These are phyloP conservation scores for Dactylonectria macrodidyma DNA, from an alignment of 2,329 filamentous ascomycete species.

Conservation along the genomic window DNA sequence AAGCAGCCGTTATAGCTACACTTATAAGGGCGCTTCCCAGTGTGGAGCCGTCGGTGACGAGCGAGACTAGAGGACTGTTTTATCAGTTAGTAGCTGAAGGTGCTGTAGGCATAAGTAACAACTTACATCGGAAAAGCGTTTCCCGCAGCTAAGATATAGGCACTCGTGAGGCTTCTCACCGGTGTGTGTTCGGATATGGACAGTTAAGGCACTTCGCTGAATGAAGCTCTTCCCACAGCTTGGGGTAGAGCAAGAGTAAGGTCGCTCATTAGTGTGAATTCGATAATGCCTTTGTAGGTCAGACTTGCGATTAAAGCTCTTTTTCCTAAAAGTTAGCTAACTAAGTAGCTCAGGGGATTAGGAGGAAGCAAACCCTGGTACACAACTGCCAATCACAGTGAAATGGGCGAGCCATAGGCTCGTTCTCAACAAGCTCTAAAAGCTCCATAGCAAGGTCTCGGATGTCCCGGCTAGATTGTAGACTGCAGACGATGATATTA, in stretches of 20 bases:
- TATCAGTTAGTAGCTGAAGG: constrained; percentile 26
- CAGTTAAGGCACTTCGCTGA: constrained; percentile 78
- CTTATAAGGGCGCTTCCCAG: constrained; percentile 75
- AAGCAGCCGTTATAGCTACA: constrained; percentile 73
- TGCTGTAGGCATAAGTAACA: not conserved
- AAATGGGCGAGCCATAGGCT: constrained; percentile 74
- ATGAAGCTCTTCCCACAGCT: constrained; percentile 81
- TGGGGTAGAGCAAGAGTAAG: constrained; percentile 72
- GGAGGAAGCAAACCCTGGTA: constrained; percentile 64
- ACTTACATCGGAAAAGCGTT: constrained; percentile 79
- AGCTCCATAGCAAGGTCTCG: constrained; percentile 65
- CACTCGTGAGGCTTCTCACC: constrained; percentile 81
- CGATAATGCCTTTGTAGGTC: constrained; percentile 79
- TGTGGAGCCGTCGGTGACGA: constrained; percentile 76
- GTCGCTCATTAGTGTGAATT: constrained; percentile 80
- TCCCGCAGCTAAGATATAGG: constrained; percentile 75
- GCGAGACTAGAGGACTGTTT: constrained; percentile 75
- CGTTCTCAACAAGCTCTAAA: constrained; percentile 75
- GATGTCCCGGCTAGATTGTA: not conserved
- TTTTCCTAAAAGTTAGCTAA: constrained; percentile 31
- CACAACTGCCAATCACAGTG: constrained; percentile 75
- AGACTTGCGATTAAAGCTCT: constrained; percentile 82
- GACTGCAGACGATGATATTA: constrained; percentile 6
- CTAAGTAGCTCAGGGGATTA: not conserved
- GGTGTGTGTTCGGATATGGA: constrained; percentile 80